phyloP scores from a whole-genome alignment of 2,329 filamentous ascomycete genomes.

The Colletotrichum simmondsii region DNA sequence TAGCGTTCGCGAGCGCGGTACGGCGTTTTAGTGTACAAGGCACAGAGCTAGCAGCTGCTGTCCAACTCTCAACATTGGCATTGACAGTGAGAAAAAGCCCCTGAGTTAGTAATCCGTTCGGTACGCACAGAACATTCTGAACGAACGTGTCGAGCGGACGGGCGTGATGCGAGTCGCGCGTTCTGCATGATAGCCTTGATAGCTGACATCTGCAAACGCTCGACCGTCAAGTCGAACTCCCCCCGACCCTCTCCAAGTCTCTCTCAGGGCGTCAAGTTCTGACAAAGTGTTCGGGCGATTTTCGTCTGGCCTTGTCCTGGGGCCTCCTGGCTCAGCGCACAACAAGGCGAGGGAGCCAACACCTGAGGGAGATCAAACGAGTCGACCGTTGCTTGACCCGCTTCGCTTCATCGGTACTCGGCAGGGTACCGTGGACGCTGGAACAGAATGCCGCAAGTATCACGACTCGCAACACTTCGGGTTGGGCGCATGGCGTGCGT shows the following conservation, averaged over 20 bases:
- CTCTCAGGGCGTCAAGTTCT: not conserved
- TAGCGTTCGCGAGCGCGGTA: slow-evolving; percentile 23
- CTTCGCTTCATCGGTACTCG: slow-evolving; percentile 24
- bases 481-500: not conserved
- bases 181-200: not conserved
- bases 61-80: not conserved
- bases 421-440: slow-evolving; percentile 19
- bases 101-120: not conserved
- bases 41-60: slow-evolving; percentile 15
- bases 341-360: not conserved
- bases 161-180: not conserved
- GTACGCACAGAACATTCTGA: slow-evolving; percentile 8
- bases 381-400: slow-evolving; percentile 10
- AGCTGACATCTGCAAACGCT: slow-evolving; percentile 28
- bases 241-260: not conserved
- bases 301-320: slow-evolving; percentile 9
- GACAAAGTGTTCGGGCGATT: slow-evolving; percentile 4
- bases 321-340: not conserved
- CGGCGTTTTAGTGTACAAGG: slow-evolving; percentile 8
- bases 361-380: slow-evolving; percentile 20
- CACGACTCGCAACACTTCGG: slow-evolving; percentile 6
- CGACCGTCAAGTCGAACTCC: not conserved
- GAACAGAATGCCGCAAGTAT: not conserved
- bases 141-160: not conserved
- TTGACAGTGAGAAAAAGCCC: not conserved